Base-by-base conservation (phyloP, 805 yeast species). In the Candida palmyrensis region DNA sequence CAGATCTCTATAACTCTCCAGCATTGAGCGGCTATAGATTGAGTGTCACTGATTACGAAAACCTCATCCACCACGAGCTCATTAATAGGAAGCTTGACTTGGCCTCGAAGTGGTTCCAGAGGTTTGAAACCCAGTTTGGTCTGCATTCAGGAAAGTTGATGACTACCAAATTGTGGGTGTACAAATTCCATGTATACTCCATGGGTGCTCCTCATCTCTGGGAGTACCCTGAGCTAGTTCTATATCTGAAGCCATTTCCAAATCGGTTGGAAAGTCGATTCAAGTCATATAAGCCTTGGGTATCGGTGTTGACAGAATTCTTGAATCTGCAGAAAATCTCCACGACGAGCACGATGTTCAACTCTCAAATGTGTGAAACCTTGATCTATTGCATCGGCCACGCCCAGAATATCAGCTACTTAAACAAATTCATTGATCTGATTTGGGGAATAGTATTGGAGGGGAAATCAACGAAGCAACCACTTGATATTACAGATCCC, bases 81-180 rank as follows among this genome's bases (percentile, higher is more conserved):
- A 39, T 45, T 33, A 64, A 60, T 44, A 40, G 38, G n/a, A 65
- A 63, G 37, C 38, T 57, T 24, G 71, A 66, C 44, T 51, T 65
- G 42, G 70, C 66, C 3, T 47, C 60, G 3, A 50, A 49, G 32
- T 66, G 71, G 70, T 59, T 62, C 37, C 52, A 47, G 30, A 44
- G 52, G 29, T 54, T 64, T 37, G 60, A 61, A 21, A 11, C 23
- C 11, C 10, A 21, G 11, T 21, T 21, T 21, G 23, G 23, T 9
- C 11, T 11, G 9, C 23, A 21, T 9, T 21, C 23, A 21, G 11
- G 23, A 21, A 11, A 21, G 11, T 21, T 21, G 11, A 21, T 21
- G 23, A 54, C 67, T 4, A 45, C 42, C 10, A 37, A 39, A 14
- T 42, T 66, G 48, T 66, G 71, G 71, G 44, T 47, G 5, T 49